phyloP scores from a whole-genome alignment of 768 basidiomycete genomes.

The Termitomyces eurrhizus region DNA sequence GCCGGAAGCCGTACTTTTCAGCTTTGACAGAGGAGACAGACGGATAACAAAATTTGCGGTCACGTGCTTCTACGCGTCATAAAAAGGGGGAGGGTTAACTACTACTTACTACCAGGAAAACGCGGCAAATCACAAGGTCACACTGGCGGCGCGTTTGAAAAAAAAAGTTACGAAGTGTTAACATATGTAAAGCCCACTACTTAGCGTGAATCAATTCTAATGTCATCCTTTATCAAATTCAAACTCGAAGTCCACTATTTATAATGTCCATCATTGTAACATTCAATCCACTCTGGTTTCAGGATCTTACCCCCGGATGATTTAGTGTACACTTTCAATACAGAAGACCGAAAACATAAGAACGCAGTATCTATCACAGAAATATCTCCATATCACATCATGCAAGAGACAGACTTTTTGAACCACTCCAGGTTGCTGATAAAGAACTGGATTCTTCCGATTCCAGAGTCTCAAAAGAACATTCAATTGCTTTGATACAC shows the following conservation, averaged over 20 bases:
- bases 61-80: not conserved
- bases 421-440: constrained; percentile 42
- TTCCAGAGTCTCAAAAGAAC: constrained; percentile 60
- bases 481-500: not conserved
- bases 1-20: not conserved
- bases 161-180: no score
- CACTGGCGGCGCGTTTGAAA: no score
- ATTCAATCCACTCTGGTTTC: not conserved
- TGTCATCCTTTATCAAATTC: not conserved
- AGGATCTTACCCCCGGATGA: not conserved
- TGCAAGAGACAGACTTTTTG: constrained; percentile 21
- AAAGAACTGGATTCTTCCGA: constrained; percentile 74
- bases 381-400: constrained; percentile 4
- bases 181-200: no score
- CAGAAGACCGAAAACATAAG: not conserved
- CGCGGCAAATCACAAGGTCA: no score
- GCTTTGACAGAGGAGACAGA: not conserved
- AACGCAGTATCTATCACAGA: not conserved
- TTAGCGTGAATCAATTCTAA: no score
- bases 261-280: not conserved
- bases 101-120: no score
- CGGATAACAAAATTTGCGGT: not conserved
- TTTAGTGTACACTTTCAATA: not conserved
- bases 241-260: not conserved
- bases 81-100: no score